phyloP scores from a whole-genome alignment of 306 rosid species.

The Hippophae tibetana region DNA sequence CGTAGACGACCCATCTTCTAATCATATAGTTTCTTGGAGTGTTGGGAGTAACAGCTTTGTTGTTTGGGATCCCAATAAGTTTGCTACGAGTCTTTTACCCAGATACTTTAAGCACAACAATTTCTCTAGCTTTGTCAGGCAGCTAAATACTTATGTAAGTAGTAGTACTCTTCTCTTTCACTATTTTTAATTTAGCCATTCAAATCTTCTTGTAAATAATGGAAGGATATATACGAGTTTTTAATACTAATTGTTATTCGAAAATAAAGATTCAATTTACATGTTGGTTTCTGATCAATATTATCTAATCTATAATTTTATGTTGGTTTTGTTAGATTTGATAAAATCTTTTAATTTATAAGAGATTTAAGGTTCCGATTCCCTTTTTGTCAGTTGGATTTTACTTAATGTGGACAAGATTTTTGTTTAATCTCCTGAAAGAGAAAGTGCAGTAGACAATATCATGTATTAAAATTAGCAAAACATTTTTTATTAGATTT shows the following conservation, averaged over 20 bases:
- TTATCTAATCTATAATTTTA: too few species aligned
- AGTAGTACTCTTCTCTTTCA: background rate
- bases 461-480: too few species aligned
- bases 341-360: background rate
- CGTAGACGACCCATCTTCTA: constrained; percentile 56
- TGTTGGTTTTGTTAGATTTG: too few species aligned
- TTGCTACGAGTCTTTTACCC: constrained; percentile 57
- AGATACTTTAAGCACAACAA: constrained; percentile 86
- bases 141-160: constrained; percentile 88
- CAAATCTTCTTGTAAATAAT: too few species aligned
- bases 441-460: constrained; percentile 1
- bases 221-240: too few species aligned
- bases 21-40: constrained; percentile 81
- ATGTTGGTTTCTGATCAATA: background rate
- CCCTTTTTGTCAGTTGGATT: constrained; percentile 10
- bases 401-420: constrained; percentile 12
- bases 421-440: constrained; percentile 19
- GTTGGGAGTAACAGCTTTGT: constrained; percentile 67
- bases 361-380: constrained; percentile 17
- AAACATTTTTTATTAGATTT: too few species aligned
- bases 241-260: background rate
- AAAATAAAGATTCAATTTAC: too few species aligned
- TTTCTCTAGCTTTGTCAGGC: constrained; percentile 92
- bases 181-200: too few species aligned
- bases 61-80: constrained; percentile 74